These are phyloP conservation scores for Phoma sp. DNA, from an alignment of 2,329 filamentous ascomycete genomes.

Conservation along the genomic window DNA sequence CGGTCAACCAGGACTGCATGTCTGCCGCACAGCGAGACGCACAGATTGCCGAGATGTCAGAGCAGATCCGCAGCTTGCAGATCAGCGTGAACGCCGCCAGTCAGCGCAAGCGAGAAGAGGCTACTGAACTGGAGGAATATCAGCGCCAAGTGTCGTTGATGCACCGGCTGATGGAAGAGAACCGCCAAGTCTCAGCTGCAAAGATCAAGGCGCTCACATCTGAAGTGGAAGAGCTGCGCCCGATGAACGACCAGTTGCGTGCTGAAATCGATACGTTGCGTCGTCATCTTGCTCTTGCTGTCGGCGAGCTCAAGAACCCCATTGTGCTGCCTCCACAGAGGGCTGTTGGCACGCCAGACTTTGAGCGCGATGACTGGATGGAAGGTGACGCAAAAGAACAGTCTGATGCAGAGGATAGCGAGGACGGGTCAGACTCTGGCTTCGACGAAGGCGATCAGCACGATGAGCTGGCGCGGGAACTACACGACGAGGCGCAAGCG, in stretches of 20 bases:
- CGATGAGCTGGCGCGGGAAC: slow-evolving; percentile 62
- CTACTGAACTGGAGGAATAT: slow-evolving; percentile 90
- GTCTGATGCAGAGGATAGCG: slow-evolving; percentile 45
- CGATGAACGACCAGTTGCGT: slow-evolving; percentile 63
- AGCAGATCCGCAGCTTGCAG: slow-evolving; percentile 88
- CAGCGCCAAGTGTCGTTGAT: slow-evolving; percentile 87
- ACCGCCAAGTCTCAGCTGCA: slow-evolving; percentile 84
- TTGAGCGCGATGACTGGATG: slow-evolving; percentile 43
- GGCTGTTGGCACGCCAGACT: slow-evolving; percentile 32
- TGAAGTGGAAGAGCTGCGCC: slow-evolving; percentile 57
- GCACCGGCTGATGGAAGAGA: slow-evolving; percentile 96
- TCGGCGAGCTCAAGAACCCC: slow-evolving; percentile 87
- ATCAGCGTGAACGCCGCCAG: slow-evolving; percentile 67
- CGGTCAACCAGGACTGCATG: slow-evolving; percentile 94
- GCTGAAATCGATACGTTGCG: slow-evolving; percentile 83
- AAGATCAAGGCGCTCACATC: slow-evolving; percentile 82
- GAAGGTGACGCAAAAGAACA: slow-evolving; percentile 30
- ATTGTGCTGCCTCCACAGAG: slow-evolving; percentile 66
- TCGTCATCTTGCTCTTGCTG: slow-evolving; percentile 83
- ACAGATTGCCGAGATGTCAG: slow-evolving; percentile 92
- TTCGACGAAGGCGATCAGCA: slow-evolving; percentile 64
- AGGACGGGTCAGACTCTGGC: slow-evolving; percentile 53
- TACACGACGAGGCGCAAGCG: slow-evolving; percentile 85
- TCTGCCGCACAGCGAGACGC: slow-evolving; percentile 92
- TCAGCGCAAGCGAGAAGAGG: slow-evolving; percentile 76